Evolutionary conservation across 768 basidiomycete species (phyloP), one percentile per base, ranked within the genome.

Genomic region (Leccinum variicolor): DNA sequence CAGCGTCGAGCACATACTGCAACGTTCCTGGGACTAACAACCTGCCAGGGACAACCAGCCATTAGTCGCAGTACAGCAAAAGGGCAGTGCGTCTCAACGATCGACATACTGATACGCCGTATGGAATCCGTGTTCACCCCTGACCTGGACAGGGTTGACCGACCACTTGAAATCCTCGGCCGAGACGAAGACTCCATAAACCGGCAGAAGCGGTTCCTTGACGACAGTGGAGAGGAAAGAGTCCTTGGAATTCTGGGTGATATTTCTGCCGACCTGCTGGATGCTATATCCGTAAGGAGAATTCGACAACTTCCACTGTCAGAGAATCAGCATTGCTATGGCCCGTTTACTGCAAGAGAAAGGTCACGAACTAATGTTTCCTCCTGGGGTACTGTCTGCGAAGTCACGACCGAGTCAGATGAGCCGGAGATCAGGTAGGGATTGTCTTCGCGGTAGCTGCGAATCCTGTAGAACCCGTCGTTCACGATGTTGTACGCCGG

Each of bases 1-100:
- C 41, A 21, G 57, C 25, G 21, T 58, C 56, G 13, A 58, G 56
- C 49, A 36, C 56, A 13, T 29, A 58, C 33, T 50, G 26, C 0
- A 45, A 2, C 21, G 13, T 11, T 25, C 6, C 56, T 11, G 57
- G 31, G 6, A 36, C 3, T 21, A 50, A 10, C 6, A 58, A 19
- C 41, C 56, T 58, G 17, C 7, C 17, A 28, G 29, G 4, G 25
- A 34, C 3, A 17, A 50, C 39, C 39, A 10, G n/a, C 2, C 26
- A n/a, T 43, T 0, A 49, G 29, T 25, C 11, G 19, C 7, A 33
- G 26, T 31, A 26, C 21, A 26, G 33, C 8, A 13, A n/a, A 14
- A 2, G 31, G 15, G 21, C 25, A 28, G 39, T 39, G 17, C 39
- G 1, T 1, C 9, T 39, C n/a, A n/a, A 39, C 9, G 14, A 39